Evolutionary conservation across 2,329 filamentous ascomycete species (phyloP).

Genomic region (Ascochyta lentis): DNA sequence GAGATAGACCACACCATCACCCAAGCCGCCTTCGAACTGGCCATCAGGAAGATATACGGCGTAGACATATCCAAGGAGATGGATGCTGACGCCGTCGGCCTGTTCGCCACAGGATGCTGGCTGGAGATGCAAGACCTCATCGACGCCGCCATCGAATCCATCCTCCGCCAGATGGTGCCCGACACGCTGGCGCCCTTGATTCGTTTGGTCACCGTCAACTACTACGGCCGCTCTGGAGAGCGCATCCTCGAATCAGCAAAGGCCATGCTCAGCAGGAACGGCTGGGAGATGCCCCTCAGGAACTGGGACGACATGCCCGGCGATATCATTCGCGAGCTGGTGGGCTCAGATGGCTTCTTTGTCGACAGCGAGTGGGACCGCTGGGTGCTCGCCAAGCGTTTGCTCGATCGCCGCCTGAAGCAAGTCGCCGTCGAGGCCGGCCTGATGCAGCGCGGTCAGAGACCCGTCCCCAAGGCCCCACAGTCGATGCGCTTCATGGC

Average conservation of each 20-base stretch:
- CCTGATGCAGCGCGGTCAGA: slow-evolving; percentile 54
- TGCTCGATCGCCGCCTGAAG: slow-evolving; percentile 60
- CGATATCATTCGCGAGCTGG: slow-evolving; percentile 64
- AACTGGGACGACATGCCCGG: slow-evolving; percentile 65
- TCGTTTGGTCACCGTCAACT: slow-evolving; percentile 61
- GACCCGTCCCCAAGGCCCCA: slow-evolving; percentile 55
- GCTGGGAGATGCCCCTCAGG: slow-evolving; percentile 61
- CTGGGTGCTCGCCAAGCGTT: slow-evolving; percentile 62
- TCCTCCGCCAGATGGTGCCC: slow-evolving; percentile 62
- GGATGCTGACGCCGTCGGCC: slow-evolving; percentile 59
- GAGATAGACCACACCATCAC: slow-evolving; percentile 63
- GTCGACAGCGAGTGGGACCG: slow-evolving; percentile 64
- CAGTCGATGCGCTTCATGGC: slow-evolving; percentile 58
- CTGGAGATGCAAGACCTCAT: slow-evolving; percentile 64
- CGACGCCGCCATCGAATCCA: slow-evolving; percentile 60
- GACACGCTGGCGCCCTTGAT: slow-evolving; percentile 58
- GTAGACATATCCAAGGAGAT: slow-evolving; percentile 57
- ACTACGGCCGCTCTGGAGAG: slow-evolving; percentile 63
- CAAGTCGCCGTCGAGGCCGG: slow-evolving; percentile 56
- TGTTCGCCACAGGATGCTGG: slow-evolving; percentile 65
- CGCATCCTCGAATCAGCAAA: slow-evolving; percentile 64
- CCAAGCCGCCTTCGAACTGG: slow-evolving; percentile 60
- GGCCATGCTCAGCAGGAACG: slow-evolving; percentile 64
- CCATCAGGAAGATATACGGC: slow-evolving; percentile 62
- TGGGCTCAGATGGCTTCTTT: slow-evolving; percentile 66